These are phyloP conservation scores for Cucumis hystrix DNA, from an alignment of 306 rosid species.

Conservation along the genomic window DNA sequence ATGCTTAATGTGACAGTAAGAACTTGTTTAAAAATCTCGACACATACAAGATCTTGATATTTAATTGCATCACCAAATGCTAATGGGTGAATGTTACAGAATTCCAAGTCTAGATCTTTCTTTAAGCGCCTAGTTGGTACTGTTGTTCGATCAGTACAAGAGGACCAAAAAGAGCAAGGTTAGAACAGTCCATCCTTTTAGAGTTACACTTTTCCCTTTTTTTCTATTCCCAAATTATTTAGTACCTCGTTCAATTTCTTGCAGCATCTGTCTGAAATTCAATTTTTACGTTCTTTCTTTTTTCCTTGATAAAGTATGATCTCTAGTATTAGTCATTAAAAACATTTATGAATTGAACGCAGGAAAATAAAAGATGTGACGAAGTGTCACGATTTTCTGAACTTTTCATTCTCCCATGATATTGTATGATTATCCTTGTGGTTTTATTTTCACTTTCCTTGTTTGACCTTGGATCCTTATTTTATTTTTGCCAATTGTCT, in stretches of 20 bases:
- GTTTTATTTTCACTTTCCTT: not conserved
- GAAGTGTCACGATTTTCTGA: not conserved
- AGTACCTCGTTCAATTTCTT: not conserved
- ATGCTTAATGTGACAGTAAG: not conserved
- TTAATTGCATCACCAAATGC: not conserved
- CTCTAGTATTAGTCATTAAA: not conserved
- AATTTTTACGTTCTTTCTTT: not conserved
- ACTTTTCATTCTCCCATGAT: not conserved
- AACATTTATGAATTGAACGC: not conserved
- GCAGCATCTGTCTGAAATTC: not conserved
- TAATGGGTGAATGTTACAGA: slow-evolving; percentile 33
- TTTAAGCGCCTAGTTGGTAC: slow-evolving; percentile 86
- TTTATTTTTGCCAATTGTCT: not conserved
- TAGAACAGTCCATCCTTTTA: slow-evolving; percentile 8
- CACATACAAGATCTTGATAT: not conserved
- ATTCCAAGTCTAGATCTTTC: slow-evolving; percentile 61
- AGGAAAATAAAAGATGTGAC: not conserved
- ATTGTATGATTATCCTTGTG: not conserved
- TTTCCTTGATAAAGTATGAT: not conserved
- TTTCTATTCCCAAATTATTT: not conserved
- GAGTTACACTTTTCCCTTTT: not conserved
- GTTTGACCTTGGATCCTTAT: not conserved
- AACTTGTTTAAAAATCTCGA: not conserved
- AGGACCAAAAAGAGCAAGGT: slow-evolving; percentile 90
- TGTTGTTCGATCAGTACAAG: slow-evolving; percentile 86